Evolutionary conservation across 139 green algal genomes (phyloP).

Genomic region (Chlamydomonas schloesseri): DNA sequence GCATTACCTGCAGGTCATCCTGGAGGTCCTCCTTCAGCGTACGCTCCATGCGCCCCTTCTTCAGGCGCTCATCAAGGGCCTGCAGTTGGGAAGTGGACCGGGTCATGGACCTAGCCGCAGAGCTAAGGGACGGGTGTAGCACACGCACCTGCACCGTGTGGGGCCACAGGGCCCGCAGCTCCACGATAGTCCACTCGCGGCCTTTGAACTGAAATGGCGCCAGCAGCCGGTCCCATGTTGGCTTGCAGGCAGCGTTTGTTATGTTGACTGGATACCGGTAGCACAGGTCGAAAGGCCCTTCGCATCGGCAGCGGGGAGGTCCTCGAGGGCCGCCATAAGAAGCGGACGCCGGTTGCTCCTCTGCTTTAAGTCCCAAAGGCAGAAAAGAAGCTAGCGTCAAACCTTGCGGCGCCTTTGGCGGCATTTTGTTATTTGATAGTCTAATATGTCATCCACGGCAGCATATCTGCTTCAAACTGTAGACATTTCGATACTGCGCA

Average conservation of each 20-base stretch:
- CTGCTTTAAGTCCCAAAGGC: neutral
- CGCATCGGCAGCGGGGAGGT: slow-evolving; percentile 15
- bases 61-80: slow-evolving; percentile 30
- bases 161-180: slow-evolving; percentile 22
- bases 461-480: no score
- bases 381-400: slow-evolving; percentile 14
- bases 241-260: slow-evolving; percentile 22
- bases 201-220: slow-evolving; percentile 20
- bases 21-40: slow-evolving; percentile 42
- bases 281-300: slow-evolving; percentile 31
- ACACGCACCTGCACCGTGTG: slow-evolving; percentile 27
- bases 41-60: slow-evolving; percentile 27
- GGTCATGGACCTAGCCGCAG: neutral
- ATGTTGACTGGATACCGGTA: neutral
- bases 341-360: neutral
- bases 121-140: neutral
- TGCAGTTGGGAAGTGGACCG: neutral
- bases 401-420: neutral
- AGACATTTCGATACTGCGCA: no score
- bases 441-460: no score
- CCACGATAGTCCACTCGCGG: slow-evolving; percentile 24
- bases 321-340: neutral
- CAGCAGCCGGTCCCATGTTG: slow-evolving; percentile 19
- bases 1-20: slow-evolving; percentile 40
- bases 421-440: no score